phyloP scores from a whole-genome alignment of 495 filamentous ascomycete species.

The Aspergillus nanangensis region DNA sequence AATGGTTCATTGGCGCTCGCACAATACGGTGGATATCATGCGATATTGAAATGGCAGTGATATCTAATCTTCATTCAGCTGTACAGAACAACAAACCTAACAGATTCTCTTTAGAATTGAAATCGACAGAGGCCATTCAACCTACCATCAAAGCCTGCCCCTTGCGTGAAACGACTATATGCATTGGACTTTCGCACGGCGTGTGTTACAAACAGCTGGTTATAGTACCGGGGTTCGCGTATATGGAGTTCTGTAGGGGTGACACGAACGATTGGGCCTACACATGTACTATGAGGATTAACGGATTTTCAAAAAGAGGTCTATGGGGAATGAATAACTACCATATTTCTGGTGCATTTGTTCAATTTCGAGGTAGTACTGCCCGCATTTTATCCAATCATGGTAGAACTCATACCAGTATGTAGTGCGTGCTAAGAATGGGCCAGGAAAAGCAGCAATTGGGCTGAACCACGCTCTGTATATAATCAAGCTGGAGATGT shows the following conservation, averaged over 20 bases:
- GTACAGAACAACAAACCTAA: not conserved
- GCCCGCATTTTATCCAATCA: conserved; percentile 35
- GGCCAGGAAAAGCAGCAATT: conserved; percentile 7
- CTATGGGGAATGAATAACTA: not conserved
- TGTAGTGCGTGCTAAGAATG: conserved; percentile 13
- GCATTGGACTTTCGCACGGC: conserved; percentile 6
- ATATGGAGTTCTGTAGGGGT: conserved; percentile 29
- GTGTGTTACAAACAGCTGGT: conserved; percentile 16
- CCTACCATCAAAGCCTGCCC: conserved; percentile 8
- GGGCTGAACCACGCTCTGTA: conserved; percentile 7
- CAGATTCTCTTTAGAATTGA: not conserved
- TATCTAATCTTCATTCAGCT: not conserved
- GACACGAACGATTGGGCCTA: conserved; percentile 30
- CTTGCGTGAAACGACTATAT: conserved; percentile 4
- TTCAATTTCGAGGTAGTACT: conserved; percentile 33
- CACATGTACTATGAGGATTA: not conserved
- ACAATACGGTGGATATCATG: not conserved
- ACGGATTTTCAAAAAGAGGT: not conserved
- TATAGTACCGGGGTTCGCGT: conserved; percentile 23
- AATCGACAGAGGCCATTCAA: not conserved
- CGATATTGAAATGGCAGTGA: not conserved
- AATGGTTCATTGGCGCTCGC: not conserved
- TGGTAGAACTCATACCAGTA: conserved; percentile 44
- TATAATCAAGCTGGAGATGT: not conserved
- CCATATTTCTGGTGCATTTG: conserved; percentile 37